Conservation (phyloP, 306 rosid species). For the Cucumis cinereus region DNA sequence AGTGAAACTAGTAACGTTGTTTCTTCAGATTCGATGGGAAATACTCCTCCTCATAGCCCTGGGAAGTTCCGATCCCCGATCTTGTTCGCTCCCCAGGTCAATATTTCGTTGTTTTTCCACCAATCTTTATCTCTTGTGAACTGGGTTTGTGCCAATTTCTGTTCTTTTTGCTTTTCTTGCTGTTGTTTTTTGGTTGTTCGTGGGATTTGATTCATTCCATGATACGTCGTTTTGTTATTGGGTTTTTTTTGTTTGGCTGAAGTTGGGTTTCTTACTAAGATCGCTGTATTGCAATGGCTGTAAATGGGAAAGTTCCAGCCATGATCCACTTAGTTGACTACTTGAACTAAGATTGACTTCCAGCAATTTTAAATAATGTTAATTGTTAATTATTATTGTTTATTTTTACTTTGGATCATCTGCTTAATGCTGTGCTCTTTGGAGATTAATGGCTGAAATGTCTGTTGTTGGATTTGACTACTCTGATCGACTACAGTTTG, state of each 20-base stretch:
- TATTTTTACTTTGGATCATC: background rate
- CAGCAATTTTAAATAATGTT: background rate
- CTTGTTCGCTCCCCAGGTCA: conserved; percentile 78
- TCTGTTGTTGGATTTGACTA: background rate
- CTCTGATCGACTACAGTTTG: background rate
- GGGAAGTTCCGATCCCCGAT: conserved; percentile 49
- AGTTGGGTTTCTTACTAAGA: background rate
- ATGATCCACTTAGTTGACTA: background rate
- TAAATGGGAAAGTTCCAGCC: background rate
- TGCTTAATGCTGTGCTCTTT: background rate
- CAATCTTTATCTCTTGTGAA: background rate
- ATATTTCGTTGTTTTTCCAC: background rate
- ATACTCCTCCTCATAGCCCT: conserved; percentile 69
- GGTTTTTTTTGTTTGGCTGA: background rate
- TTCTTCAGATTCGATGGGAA: conserved; percentile 57
- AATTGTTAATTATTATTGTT: background rate
- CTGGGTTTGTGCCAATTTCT: background rate
- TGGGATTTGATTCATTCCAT: background rate
- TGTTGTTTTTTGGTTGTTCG: background rate
- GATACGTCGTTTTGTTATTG: background rate
- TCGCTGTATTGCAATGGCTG: background rate
- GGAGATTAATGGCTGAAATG: background rate
- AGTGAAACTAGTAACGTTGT: conserved; percentile 20
- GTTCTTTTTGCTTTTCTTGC: background rate
- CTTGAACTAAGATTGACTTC: background rate